These are phyloP conservation scores for Tulasnella sp. DNA, from an alignment of 768 basidiomycete species.

Conservation along the genomic window DNA sequence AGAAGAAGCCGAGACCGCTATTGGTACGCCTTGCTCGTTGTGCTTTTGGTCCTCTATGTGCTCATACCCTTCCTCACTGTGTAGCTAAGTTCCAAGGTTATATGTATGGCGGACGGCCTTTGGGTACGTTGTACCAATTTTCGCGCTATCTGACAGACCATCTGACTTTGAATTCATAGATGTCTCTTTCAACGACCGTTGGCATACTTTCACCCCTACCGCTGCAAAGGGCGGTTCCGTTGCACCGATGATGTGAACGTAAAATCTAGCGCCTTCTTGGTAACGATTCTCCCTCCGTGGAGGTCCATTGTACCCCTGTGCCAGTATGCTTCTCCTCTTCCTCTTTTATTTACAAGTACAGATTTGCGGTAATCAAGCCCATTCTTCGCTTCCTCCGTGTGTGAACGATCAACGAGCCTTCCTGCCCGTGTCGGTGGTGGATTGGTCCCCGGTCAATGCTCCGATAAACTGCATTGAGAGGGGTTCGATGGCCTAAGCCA, in stretches of 20 bases:
- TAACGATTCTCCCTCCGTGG: not conserved
- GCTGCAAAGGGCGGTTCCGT: constrained; percentile 66
- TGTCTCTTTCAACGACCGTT: constrained; percentile 91
- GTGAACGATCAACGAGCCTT: not conserved
- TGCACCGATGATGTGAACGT: constrained; percentile 20
- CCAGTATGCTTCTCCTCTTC: not conserved
- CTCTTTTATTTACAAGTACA: not conserved
- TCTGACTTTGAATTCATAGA: constrained; percentile 46
- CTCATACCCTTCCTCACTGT: not conserved
- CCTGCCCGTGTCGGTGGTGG: too few species aligned
- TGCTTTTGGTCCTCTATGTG: not conserved
- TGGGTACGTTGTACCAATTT: constrained; percentile 49
- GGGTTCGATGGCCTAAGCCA: too few species aligned
- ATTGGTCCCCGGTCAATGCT: too few species aligned
- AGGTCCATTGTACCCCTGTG: not conserved
- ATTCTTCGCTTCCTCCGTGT: not conserved
- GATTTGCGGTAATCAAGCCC: not conserved
- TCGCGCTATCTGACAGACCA: constrained; percentile 16
- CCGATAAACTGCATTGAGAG: too few species aligned
- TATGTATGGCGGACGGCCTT: constrained; percentile 87
- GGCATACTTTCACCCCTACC: constrained; percentile 87
- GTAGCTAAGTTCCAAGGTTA: constrained; percentile 94
- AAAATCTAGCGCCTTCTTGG: constrained; percentile 1
- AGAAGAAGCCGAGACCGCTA: constrained; percentile 88
- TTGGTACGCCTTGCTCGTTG: constrained; percentile 50